Evolutionary conservation across 257 asterid genomes (phyloP), one percentile per base, ranked within the genome.

Genomic region (Phtheirospermum japonicum): DNA sequence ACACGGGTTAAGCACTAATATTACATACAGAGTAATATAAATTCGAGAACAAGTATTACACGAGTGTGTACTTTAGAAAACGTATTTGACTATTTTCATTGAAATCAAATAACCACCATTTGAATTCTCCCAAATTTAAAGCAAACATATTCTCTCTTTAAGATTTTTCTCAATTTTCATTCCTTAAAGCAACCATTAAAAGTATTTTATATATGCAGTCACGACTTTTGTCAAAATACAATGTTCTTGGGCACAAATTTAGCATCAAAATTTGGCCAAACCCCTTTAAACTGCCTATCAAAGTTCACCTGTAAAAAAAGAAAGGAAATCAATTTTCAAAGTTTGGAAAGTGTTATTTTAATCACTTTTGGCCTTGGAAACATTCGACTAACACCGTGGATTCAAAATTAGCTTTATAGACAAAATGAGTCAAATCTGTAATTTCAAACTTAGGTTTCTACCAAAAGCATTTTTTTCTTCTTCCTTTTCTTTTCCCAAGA

Each of bases 211-310:
- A 18, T 30, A 43, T 61, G 64, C 10, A 36, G 11, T 30, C 57
- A 19, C 12, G 26, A 43, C 30, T 53, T 66, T 54, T 23, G 58
- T 54, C 68, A 69, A 74, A 69, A 74, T 74, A 34, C 75, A 58
- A 63, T 64, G 69, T 64, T 69, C 61, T 64, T 69, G 59, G 69
- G 31, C 79, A 60, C 61, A 61, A 72, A 50, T 46, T 51, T 69
- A 14, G 49, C 63, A 37, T 31, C 16, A 49, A 5, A 8, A 34
- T 43, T 59, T 32, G 46, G 75, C 62, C 75, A 69, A 64, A 74
- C 66, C 36, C 54, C 64, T 55, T 63, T 70, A 26, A 63, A 23
- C 5, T 45, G 51, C 19, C 50, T 42, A 9, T 45, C 61, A 63
- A 71, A 59, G 58, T 40, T 63, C n/a, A 39, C 43, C 46, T 34